Base-by-base conservation (phyloP, 140 eudicot species). In the Cichorium intybus region DNA sequence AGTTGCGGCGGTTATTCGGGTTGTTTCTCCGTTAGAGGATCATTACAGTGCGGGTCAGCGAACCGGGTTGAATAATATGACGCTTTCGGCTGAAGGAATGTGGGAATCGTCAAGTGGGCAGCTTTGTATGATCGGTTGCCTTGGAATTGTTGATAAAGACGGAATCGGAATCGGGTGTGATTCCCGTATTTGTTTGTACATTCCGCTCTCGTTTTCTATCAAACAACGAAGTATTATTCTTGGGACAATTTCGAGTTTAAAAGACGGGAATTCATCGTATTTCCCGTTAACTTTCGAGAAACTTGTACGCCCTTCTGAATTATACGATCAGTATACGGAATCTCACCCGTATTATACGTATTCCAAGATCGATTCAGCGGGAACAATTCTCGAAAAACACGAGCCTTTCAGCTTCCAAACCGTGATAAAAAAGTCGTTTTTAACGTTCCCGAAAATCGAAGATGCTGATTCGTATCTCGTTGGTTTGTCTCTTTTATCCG, bases 21-120 rank as follows among this genome's bases (percentile, higher is more conserved):
- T 81, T 12, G 79, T 88, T 77, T 68, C 83, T 58, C 84, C 87
- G 4, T 84, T 47, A 7, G 87, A 77, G 68, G 79, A 80, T 73
- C 85, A 59, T 49, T 92, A 74, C 62, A 59, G 55, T 70, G 96
- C 84, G 37, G 77, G 78, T 6, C 92, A 77, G 48, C 79, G 99
- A 62, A 88, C 88, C 8, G 99, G 97, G 66, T 71, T 93, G 7
- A 74, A 80, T 61, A 89, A 84, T 23, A 81, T 81, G 94, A 93
- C 95, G 18, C 93, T 93, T 76, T 76, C 80, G 24, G 95, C 84
- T 24, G 99, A 93, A 76, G 99, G 99, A 53, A 80, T 77, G 22
- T 93, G 99, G 99, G 84, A 82, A 34, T 69, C 95, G 54, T 93
- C 97, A 1, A 76, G 82, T 29, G 99, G 99, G 54, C 99, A 88